Evolutionary conservation across 1,284 basidiomycete genomes (phyloP).

Genomic region (Ceratobasidium sp.): DNA sequence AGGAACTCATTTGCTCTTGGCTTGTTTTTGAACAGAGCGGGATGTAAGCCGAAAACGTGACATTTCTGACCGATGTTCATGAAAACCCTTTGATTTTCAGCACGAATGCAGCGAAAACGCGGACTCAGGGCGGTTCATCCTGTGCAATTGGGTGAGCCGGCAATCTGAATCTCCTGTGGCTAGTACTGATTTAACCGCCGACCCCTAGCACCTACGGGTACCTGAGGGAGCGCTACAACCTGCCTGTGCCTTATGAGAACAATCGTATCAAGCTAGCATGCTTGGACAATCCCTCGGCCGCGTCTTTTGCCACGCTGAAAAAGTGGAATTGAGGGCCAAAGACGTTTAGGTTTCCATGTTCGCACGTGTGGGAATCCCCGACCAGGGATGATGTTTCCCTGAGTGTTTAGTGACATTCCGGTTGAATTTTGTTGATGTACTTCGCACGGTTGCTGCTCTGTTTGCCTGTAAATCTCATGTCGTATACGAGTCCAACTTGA

Average conservation of each 20-base stretch:
- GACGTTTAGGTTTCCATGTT: background rate
- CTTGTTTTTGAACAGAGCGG: conserved; percentile 6
- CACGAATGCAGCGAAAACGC: conserved; percentile 21
- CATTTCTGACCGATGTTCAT: background rate
- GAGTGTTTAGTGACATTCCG: conserved; percentile 9
- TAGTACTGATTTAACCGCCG: background rate
- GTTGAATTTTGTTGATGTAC: conserved; percentile 20
- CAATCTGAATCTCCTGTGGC: background rate
- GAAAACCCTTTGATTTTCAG: background rate
- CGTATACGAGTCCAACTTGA: background rate
- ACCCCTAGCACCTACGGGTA: conserved; percentile 8
- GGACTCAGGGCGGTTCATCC: conserved; percentile 13
- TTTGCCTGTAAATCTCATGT: conserved; percentile 23
- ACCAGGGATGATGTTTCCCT: conserved; percentile 29
- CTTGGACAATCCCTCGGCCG: conserved; percentile 20
- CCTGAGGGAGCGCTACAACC: conserved; percentile 5
- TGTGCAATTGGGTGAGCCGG: conserved; percentile 1
- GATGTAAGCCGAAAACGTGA: background rate
- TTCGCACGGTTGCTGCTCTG: conserved; percentile 25
- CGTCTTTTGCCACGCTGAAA: conserved; percentile 16
- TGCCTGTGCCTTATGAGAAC: conserved; percentile 20
- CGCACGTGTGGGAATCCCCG: conserved; percentile 9
- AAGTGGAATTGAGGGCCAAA: conserved; percentile 19
- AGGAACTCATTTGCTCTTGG: conserved; percentile 23
- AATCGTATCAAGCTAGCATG: conserved; percentile 15